Conservation (phyloP, 768 basidiomycete species). For the Termitomyces eurrhizus region DNA sequence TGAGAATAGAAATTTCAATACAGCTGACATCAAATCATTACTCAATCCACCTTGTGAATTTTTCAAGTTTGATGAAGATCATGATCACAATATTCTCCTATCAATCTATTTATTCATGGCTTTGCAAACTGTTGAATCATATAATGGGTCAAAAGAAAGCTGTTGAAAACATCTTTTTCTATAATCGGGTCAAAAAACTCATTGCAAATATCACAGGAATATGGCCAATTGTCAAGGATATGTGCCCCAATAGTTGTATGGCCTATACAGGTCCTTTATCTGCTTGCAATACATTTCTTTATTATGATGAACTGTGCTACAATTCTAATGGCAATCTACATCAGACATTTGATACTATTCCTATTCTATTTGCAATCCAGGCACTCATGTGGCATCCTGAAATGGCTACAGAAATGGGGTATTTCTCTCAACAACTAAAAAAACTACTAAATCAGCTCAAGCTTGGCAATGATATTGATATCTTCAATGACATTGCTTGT, state of each 20-base stretch:
- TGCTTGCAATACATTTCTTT: slow-evolving; percentile 18
- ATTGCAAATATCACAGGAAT: slow-evolving; percentile 27
- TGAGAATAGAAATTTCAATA: background rate
- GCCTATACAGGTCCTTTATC: too few species aligned
- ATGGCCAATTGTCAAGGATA: slow-evolving; percentile 24
- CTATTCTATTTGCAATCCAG: slow-evolving; percentile 1
- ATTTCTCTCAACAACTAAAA: background rate
- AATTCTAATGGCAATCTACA: background rate
- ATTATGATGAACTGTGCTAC: slow-evolving; percentile 17
- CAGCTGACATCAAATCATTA: background rate
- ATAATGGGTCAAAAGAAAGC: too few species aligned
- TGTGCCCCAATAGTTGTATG: slow-evolving; percentile 34
- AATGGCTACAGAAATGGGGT: background rate
- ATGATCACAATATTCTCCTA: background rate
- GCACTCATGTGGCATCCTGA: background rate
- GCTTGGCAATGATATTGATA: too few species aligned
- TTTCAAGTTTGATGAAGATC: background rate
- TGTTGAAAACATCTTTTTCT: too few species aligned
- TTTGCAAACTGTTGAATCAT: background rate
- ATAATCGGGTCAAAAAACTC: slow-evolving; percentile 1
- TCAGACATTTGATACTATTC: background rate
- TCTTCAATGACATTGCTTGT: background rate
- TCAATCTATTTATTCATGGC: background rate
- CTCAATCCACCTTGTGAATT: background rate
- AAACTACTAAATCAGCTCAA: too few species aligned